Conservation (phyloP, 1,284 basidiomycete genomes). For the Takashimella tepidaria region DNA sequence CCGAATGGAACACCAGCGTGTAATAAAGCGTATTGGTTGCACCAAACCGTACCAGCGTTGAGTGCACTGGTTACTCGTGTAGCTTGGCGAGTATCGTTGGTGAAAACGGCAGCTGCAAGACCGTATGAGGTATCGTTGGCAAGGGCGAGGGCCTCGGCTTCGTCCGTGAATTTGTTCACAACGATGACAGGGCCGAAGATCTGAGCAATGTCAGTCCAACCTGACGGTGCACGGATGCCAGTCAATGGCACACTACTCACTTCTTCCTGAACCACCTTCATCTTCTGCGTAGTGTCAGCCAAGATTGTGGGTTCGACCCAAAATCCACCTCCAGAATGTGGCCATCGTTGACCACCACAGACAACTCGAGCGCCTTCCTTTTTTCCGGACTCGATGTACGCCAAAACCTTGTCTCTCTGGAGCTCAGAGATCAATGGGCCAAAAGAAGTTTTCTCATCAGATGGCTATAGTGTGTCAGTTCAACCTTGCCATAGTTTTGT, state of each 20-base stretch:
- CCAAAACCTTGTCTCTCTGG: conserved; percentile 85
- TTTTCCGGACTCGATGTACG: conserved; percentile 82
- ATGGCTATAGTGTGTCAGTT: conserved; percentile 49
- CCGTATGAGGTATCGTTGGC: conserved; percentile 84
- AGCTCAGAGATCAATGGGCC: conserved; percentile 77
- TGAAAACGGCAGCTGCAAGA: conserved; percentile 81
- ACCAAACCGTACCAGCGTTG: conserved; percentile 76
- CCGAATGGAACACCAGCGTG: conserved; percentile 86
- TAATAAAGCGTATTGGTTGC: conserved; percentile 78
- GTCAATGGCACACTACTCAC: too few species aligned
- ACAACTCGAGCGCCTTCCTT: conserved; percentile 72
- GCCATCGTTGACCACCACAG: conserved; percentile 63
- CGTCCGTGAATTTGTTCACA: conserved; percentile 46
- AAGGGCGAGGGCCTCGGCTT: conserved; percentile 55
- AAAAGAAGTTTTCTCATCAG: conserved; percentile 65
- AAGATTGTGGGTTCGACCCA: conserved; percentile 48
- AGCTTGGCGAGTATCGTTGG: conserved; percentile 79
- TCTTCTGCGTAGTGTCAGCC: conserved; percentile 32
- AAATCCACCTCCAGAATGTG: conserved; percentile 34
- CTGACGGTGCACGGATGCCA: background rate
- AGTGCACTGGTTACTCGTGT: conserved; percentile 75
- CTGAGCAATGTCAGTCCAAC: conserved; percentile 1
- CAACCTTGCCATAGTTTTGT: conserved; percentile 53
- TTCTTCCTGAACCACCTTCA: conserved; percentile 43
- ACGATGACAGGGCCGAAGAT: conserved; percentile 52